Base-by-base conservation (phyloP, 2,329 filamentous ascomycete genomes). In the Chaetothyriales sp. region DNA sequence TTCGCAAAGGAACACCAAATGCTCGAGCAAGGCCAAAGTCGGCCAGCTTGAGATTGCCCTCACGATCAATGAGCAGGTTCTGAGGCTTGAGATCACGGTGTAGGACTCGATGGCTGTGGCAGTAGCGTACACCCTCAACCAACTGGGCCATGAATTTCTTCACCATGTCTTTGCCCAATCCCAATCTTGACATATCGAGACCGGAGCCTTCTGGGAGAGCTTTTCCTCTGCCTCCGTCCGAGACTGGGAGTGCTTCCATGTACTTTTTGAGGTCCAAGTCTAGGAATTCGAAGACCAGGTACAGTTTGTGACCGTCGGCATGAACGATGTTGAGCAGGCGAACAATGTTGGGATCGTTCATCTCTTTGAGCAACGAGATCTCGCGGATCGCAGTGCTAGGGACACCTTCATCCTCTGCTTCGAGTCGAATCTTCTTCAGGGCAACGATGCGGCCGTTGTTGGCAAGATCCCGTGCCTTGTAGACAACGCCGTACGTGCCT, bases 401-500 rank as follows among this genome's bases (percentile, higher is more conserved):
- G 18, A 94, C 87, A 59, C 88, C 88, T 66, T 95, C 89, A 71
- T 95, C 88, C 72, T 95, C 89, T 56, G 88, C 87, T 65, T 95
- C 89, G 61, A 95, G 83, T 57, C 88, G 84, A 63, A 95, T 95
- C 74, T 95, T 95, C 76, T 95, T 95, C 60, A 95, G 74, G 19
- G 88, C 88, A 57, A 95, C 88, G 61, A 95, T 92, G 61, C 86
- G 84, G 63, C 86, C 85, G 59, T 77, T 76, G 63, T 89, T 83
- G 58, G 79, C 79, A 54, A 95, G 82, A 67, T 95, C 88, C 59
- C 84, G 81, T 53, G 88, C 88, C 70, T 94, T 94, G 79, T 95
- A 95, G 56, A 95, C 88, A 56, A 95, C 88, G 68, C 88, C 88
- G 66, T 95, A 95, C 15, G 88, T 95, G 62, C 88, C 88, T 94